Conservation (phyloP, 2,329 filamentous ascomycete species). For the Curvularia eragrostidis region DNA sequence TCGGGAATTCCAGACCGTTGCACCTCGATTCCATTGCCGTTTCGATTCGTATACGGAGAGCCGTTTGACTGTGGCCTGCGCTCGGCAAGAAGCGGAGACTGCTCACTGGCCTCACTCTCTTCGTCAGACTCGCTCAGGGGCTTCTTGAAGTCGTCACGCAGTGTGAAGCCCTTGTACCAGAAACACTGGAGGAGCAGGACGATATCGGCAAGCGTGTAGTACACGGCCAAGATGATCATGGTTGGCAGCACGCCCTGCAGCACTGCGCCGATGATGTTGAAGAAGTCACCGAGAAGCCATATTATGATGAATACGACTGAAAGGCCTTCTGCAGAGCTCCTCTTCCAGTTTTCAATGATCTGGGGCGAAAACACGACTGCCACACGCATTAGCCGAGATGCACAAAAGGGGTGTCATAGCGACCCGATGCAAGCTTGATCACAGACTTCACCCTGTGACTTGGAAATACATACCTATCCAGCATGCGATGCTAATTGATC, state of each 20-base stretch:
- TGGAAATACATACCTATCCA: slow-evolving; percentile 67
- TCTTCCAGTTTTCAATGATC: slow-evolving; percentile 92
- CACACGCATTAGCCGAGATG: slow-evolving; percentile 18
- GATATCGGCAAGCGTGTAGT: slow-evolving; percentile 91
- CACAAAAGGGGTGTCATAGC: neutral
- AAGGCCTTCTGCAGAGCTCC: slow-evolving; percentile 83
- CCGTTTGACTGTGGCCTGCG: slow-evolving; percentile 33
- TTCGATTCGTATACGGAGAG: slow-evolving; percentile 25
- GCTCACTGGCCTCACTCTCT: slow-evolving; percentile 46
- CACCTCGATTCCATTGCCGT: slow-evolving; percentile 26
- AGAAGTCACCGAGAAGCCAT: slow-evolving; percentile 93
- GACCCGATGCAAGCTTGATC: neutral
- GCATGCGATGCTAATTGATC: slow-evolving; percentile 94
- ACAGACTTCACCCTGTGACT: neutral
- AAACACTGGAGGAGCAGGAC: slow-evolving; percentile 90
- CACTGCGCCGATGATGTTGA: slow-evolving; percentile 93
- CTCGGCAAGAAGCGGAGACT: slow-evolving; percentile 44
- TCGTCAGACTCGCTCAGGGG: slow-evolving; percentile 31
- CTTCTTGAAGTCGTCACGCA: slow-evolving; percentile 45
- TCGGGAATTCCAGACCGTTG: slow-evolving; percentile 48
- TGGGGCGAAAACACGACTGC: slow-evolving; percentile 90
- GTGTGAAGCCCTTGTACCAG: slow-evolving; percentile 85
- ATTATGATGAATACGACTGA: slow-evolving; percentile 91
- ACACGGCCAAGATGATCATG: slow-evolving; percentile 93
- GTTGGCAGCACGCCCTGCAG: slow-evolving; percentile 91